phyloP scores from a whole-genome alignment of 179 eudicot genomes.

The Beta lomatogona region DNA sequence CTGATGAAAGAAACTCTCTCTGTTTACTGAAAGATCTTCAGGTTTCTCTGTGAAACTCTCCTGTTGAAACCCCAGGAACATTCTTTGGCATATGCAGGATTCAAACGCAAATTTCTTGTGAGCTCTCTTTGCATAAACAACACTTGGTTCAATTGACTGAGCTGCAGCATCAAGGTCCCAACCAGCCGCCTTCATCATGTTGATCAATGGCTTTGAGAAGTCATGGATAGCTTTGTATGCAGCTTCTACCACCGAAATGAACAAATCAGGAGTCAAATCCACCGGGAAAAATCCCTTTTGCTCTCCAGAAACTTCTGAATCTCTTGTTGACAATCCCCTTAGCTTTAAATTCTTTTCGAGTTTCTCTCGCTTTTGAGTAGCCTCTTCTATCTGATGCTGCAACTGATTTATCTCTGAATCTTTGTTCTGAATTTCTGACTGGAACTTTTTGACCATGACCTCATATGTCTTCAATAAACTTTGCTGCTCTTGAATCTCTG shows the following conservation, averaged over 20 bases:
- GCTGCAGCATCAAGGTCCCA: slow-evolving; percentile 99
- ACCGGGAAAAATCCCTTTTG: slow-evolving; percentile 49
- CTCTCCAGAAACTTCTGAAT: slow-evolving; percentile 50
- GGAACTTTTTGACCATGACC: slow-evolving; percentile 93
- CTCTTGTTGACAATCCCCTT: slow-evolving; percentile 77
- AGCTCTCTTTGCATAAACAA: slow-evolving; percentile 72
- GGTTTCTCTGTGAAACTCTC: slow-evolving; percentile 62
- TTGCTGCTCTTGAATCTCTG: slow-evolving; percentile 94
- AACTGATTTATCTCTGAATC: slow-evolving; percentile 80
- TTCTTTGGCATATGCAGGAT: slow-evolving; percentile 78
- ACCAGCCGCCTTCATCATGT: slow-evolving; percentile 97
- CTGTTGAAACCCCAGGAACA: slow-evolving; percentile 80
- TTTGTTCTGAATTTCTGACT: slow-evolving; percentile 87
- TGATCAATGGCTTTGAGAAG: slow-evolving; percentile 91
- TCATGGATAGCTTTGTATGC: slow-evolving; percentile 84
- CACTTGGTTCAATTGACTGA: slow-evolving; percentile 71
- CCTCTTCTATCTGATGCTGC: slow-evolving; percentile 82
- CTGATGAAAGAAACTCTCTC: slow-evolving; percentile 71
- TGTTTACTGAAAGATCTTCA: slow-evolving; percentile 42
- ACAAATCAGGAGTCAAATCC: slow-evolving; percentile 77
- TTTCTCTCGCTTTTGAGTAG: slow-evolving; percentile 69
- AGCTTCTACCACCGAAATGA: slow-evolving; percentile 69
- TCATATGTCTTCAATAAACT: slow-evolving; percentile 88
- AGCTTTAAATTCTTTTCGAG: slow-evolving; percentile 90
- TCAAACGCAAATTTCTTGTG: slow-evolving; percentile 93